phyloP scores from a whole-genome alignment of 78 protist genomes.

The Dictyostelium purpureum region DNA sequence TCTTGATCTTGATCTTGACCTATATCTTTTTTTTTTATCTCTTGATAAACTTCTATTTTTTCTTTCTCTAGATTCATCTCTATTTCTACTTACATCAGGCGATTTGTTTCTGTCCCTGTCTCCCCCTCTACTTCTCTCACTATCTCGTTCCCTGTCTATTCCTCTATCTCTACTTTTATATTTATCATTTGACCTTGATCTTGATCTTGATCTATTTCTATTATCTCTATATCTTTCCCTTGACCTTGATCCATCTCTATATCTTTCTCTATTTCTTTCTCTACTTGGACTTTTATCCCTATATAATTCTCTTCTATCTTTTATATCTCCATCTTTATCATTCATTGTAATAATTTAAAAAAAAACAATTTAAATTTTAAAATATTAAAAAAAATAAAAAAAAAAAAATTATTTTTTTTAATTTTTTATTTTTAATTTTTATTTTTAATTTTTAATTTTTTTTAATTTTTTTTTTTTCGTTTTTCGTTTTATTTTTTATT shows the following conservation, averaged over 20 bases:
- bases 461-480: neutral
- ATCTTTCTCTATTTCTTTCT: neutral
- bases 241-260: neutral
- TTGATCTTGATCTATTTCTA: conserved; percentile 1
- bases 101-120: neutral
- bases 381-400: neutral
- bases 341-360: neutral
- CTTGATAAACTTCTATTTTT: too few relatives aligned
- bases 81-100: neutral
- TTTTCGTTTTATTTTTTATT: neutral
- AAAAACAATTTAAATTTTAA: too few relatives aligned
- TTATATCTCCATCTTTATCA: neutral
- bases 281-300: neutral
- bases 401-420: neutral
- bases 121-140: neutral
- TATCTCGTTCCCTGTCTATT: neutral
- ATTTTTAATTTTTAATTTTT: neutral
- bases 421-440: neutral
- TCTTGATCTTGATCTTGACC: neutral
- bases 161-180: neutral
- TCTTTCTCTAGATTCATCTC: neutral
- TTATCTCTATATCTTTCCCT: conserved; percentile 2
- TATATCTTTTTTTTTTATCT: conserved; percentile 28
- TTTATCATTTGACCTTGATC: neutral
- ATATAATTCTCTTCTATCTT: neutral